Base-by-base conservation (phyloP, 2,329 filamentous ascomycete species). In the Aureobasidium leucospermi region DNA sequence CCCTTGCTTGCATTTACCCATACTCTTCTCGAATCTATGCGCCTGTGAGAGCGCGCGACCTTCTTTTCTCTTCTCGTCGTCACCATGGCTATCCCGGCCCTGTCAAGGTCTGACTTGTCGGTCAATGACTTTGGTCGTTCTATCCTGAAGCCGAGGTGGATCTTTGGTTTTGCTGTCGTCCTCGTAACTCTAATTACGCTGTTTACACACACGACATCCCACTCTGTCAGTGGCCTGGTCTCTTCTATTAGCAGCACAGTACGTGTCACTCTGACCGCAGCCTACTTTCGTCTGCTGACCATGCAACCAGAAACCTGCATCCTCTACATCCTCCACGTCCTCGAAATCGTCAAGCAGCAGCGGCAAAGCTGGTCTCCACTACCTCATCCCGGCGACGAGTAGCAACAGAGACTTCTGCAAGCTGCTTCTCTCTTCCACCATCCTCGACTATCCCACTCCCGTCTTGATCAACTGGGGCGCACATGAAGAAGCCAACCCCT, bases 391-490 rank as follows among this genome's bases (percentile, higher is more conserved):
- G 6, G 75, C 79, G 6, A 73, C 74, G 39, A 71, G 73, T n/a
- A 74, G 75, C 43, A 78, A 76, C 38, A 64, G 75, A 16, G 74
- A 77, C n/a, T 75, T 85, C 42, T 85, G 83, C 73, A 81, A 81
- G 64, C 79, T 81, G 1, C 66, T 84, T 11, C 71, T 83, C 11
- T 83, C 81, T 1, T 78, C 81, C 1, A 81, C 82, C 69, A 74
- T 84, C n/a, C 71, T 84, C 41, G 77, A 80, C 61, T 85, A 84
- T 58, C 83, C 83, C 9, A 78, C 81, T 13, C 80, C 82, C 6
- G 82, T 79, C 1, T 67, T 83, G 32, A 72, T 84, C 62, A 76
- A 77, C 48, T 79, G 79, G 65, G 69, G 65, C 46, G 65, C 64
- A 58, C 23, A 64, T 64, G 66, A 66, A 42, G 63, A 59, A 16